A percentile compares a stretch with the other conserved stretches of the same genome.
Conservation (phyloP, 2,329 filamentous ascomycete genomes). For the Colletotrichum godetiae region DNA sequence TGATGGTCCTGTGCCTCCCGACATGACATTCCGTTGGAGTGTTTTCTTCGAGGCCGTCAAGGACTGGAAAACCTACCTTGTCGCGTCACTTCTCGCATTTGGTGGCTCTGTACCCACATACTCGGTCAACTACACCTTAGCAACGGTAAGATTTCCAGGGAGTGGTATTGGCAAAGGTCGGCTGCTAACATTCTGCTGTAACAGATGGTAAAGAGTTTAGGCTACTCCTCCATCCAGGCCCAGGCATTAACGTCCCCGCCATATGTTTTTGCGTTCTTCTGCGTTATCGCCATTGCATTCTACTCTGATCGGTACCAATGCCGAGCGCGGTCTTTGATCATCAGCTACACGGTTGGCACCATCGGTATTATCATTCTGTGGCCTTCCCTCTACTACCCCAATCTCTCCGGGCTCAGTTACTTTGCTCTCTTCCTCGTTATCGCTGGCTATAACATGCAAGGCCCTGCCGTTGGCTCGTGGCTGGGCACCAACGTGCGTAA, state of each 20-base stretch:
- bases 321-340: background rate
- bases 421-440: constrained; percentile 13
- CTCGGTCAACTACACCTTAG: too few species aligned
- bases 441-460: constrained; percentile 20
- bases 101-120: too few species aligned
- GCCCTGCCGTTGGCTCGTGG: constrained; percentile 28
- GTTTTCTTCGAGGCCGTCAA: constrained; percentile 6
- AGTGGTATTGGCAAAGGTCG: too few species aligned
- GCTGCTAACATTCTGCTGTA: too few species aligned
- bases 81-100: background rate
- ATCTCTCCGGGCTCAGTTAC: background rate
- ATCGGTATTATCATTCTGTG: background rate
- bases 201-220: too few species aligned
- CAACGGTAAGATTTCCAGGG: too few species aligned
- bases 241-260: too few species aligned
- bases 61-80: constrained; percentile 2
- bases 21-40: background rate
- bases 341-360: background rate
- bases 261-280: too few species aligned
- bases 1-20: background rate
- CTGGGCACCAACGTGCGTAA: constrained; percentile 9
- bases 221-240: too few species aligned
- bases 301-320: too few species aligned
- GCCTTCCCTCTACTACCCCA: constrained; percentile 1
- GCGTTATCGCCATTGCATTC: too few species aligned